Evolutionary conservation across 371 early-diverging fungal genomes (phyloP), one percentile per base, ranked within the genome.

Genomic region (Syncephalis plumigaleata): DNA sequence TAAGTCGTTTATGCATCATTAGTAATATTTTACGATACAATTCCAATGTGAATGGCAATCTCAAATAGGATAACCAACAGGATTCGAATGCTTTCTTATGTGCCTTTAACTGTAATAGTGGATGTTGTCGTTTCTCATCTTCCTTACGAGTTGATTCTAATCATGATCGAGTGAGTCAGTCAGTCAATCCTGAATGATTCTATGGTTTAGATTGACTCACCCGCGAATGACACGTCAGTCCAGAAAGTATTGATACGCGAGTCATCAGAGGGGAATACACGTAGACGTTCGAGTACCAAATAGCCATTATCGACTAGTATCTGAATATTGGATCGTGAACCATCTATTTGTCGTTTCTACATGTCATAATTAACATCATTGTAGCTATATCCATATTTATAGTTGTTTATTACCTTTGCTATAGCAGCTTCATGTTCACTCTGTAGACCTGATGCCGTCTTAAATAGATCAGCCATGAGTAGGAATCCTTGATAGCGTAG

Each of bases 61-160:
- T 64, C 51, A 95, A 58, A 45, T 87, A 64, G 1, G 73, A 71
- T 25, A 92, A 55, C 92, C 91, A 92, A 48, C 80, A 77, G 18
- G 80, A 78, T 31, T 71, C 61, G 50, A 84, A 87, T 16, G 64
- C 77, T 44, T 68, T 65, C 31, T 62, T 54, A 45, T 87, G 79
- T 11, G 59, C 53, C 13, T 46, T 39, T 22, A 68, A 54, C 25
- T 65, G 63, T 11, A 55, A 39, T 44, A 71, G 47, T 36, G 66
- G 24, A 51, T 65, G 54, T 44, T 54, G 45, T 52, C 57, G 42
- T 31, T 26, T 22, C 20, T 24, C 43, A 18, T 42, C 23, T 3
- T 47, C 18, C 21, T 16, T n/a, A 17, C 4, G 20, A 8, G 5
- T 38, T 38, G 24, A 9, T 15, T 18, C 9, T 22, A 17, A 18